These are phyloP conservation scores for Biscogniauxia sp. DNA, from an alignment of 2,329 filamentous ascomycete species.

Conservation along the genomic window DNA sequence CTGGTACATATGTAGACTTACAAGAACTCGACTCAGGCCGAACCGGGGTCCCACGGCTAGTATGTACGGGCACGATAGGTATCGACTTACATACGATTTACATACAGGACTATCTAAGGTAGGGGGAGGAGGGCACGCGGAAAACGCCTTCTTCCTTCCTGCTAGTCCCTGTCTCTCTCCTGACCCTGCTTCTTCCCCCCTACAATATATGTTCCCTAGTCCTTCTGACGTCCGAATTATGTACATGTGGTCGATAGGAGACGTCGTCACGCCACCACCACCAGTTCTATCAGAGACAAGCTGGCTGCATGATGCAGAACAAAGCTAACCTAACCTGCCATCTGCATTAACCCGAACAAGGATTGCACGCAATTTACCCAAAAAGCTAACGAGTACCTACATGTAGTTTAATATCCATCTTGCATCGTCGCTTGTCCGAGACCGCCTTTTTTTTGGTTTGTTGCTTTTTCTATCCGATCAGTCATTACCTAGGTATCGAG, in stretches of 20 bases:
- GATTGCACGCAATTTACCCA: neutral
- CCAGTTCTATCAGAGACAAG: neutral
- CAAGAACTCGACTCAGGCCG: neutral
- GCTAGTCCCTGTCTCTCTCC: neutral
- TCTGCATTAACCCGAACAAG: neutral
- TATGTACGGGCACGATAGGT: neutral
- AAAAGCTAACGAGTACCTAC: neutral
- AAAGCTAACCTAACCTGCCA: neutral
- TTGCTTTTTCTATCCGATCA: neutral
- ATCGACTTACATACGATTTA: neutral
- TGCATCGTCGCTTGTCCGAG: neutral
- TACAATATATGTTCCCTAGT: no score
- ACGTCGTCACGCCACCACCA: neutral
- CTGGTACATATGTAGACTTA: neutral
- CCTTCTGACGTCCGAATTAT: neutral
- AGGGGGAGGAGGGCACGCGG: neutral
- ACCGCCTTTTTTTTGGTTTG: neutral
- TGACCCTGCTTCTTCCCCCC: neutral
- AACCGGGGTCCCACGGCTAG: neutral
- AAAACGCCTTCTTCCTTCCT: neutral
- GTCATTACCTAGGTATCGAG: neutral
- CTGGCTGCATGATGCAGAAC: neutral
- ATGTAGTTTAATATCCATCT: neutral
- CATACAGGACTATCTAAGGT: neutral
- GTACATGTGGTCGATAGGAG: neutral